A percentile compares a stretch with the other conserved stretches of the same genome.
Evolutionary conservation across 2,329 filamentous ascomycete species (phyloP).

Genomic region (Cercospora zeae-maydis): DNA sequence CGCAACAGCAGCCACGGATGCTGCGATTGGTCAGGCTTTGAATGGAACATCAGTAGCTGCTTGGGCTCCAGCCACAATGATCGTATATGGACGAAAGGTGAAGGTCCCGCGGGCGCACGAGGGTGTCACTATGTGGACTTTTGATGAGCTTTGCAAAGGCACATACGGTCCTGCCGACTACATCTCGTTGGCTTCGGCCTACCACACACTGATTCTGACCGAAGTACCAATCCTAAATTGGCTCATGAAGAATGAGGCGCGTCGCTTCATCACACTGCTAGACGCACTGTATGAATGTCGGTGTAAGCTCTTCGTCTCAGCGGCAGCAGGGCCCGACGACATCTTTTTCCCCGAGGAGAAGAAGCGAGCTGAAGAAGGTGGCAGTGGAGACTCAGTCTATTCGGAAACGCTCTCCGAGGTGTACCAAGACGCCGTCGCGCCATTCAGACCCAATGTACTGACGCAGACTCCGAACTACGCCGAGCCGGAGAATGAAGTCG

Average conservation of each 20-base stretch:
- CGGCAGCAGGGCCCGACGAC: constrained; percentile 64
- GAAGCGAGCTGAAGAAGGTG: constrained; percentile 18
- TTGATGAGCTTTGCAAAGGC: constrained; percentile 61
- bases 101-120: constrained; percentile 56
- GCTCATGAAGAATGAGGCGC: constrained; percentile 73
- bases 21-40: constrained; percentile 20
- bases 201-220: constrained; percentile 73
- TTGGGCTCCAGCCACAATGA: constrained; percentile 48
- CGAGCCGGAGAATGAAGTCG: constrained; percentile 35
- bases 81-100: constrained; percentile 63
- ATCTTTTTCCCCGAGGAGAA: constrained; percentile 69
- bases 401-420: constrained; percentile 68
- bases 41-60: constrained; percentile 13
- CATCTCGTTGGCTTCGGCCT: constrained; percentile 74
- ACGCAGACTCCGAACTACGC: constrained; percentile 51
- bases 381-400: constrained; percentile 53
- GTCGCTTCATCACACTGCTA: constrained; percentile 65
- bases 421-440: constrained; percentile 71
- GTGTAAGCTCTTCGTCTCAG: constrained; percentile 69
- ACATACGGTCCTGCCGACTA: constrained; percentile 76
- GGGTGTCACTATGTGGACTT: constrained; percentile 63
- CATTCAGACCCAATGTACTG: constrained; percentile 75
- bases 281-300: constrained; percentile 79
- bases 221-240: constrained; percentile 64
- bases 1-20: constrained; percentile 15